These are phyloP conservation scores for Penicillium mononematosum DNA, from an alignment of 495 filamentous ascomycete genomes.

Conservation along the genomic window DNA sequence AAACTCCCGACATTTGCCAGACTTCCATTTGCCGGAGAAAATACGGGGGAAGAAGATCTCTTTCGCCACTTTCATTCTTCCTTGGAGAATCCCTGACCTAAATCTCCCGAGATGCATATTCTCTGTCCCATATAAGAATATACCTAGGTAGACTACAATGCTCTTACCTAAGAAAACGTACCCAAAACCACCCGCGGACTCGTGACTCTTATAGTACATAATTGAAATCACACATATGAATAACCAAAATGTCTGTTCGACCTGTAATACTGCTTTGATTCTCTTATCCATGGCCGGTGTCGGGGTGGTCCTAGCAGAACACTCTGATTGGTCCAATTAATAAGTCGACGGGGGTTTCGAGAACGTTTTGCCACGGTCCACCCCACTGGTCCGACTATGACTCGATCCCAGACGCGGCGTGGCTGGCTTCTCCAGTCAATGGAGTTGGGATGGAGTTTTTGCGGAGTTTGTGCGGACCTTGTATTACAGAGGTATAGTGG, in stretches of 20 bases:
- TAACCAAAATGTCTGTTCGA: slow-evolving; percentile 7
- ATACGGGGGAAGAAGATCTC: slow-evolving; percentile 21
- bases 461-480: slow-evolving; percentile 11
- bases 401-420: slow-evolving; percentile 17
- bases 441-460: slow-evolving; percentile 8
- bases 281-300: slow-evolving; percentile 32
- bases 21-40: slow-evolving; percentile 31
- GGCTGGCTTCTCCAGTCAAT: slow-evolving; percentile 19
- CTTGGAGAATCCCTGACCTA: slow-evolving; percentile 22
- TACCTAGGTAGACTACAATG: not conserved
- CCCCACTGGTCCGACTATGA: slow-evolving; percentile 12
- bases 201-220: slow-evolving; percentile 12
- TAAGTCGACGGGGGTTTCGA: slow-evolving; percentile 25
- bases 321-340: slow-evolving; percentile 13
- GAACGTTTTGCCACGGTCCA: slow-evolving; percentile 43
- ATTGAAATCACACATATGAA: slow-evolving; percentile 12
- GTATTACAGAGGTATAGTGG: slow-evolving; percentile 12
- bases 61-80: slow-evolving; percentile 22
- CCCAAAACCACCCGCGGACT: not conserved
- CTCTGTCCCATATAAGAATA: not conserved
- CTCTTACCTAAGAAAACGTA: not conserved
- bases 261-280: slow-evolving; percentile 15
- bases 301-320: slow-evolving; percentile 26
- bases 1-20: slow-evolving; percentile 36
- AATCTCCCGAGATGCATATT: slow-evolving; percentile 4